phyloP scores from a whole-genome alignment of 768 basidiomycete species.

The Dacryopinax spathularia region DNA sequence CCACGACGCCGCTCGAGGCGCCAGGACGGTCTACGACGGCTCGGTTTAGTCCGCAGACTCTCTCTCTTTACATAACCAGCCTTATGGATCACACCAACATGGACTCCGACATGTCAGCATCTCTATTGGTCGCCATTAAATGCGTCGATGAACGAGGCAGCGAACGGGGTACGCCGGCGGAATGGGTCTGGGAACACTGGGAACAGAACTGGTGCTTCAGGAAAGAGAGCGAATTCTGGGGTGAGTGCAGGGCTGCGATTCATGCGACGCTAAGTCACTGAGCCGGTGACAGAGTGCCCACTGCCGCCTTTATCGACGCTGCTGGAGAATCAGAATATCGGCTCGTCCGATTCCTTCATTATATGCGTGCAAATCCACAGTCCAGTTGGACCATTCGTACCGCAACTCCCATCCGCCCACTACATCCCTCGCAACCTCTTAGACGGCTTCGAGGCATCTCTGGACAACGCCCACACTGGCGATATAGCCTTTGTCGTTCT shows the following conservation, averaged over 20 bases:
- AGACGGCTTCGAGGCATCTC: slow-evolving; percentile 51
- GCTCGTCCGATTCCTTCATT: slow-evolving; percentile 51
- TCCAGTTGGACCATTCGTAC: slow-evolving; percentile 39
- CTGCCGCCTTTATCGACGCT: slow-evolving; percentile 49
- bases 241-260: slow-evolving; percentile 26
- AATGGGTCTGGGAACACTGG: slow-evolving; percentile 65
- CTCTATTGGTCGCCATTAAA: slow-evolving; percentile 62
- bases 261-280: neutral
- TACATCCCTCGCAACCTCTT: slow-evolving; percentile 53
- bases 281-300: slow-evolving; percentile 36
- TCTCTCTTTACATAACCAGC: slow-evolving; percentile 55
- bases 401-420: slow-evolving; percentile 49
- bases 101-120: slow-evolving; percentile 40
- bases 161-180: slow-evolving; percentile 46
- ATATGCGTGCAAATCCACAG: slow-evolving; percentile 63
- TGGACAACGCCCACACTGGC: slow-evolving; percentile 64
- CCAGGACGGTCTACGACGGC: slow-evolving; percentile 10
- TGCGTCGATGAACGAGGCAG: slow-evolving; percentile 46
- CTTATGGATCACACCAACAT: slow-evolving; percentile 46
- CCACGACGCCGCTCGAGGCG: neutral
- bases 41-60: slow-evolving; percentile 19
- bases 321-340: slow-evolving; percentile 43
- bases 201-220: slow-evolving; percentile 58
- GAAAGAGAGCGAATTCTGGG: slow-evolving; percentile 59
- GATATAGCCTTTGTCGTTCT: slow-evolving; percentile 65